Evolutionary conservation across 371 early-diverging fungal genomes (phyloP), one percentile per base, ranked within the genome.

Genomic region (Actinomortierella wolfii): DNA sequence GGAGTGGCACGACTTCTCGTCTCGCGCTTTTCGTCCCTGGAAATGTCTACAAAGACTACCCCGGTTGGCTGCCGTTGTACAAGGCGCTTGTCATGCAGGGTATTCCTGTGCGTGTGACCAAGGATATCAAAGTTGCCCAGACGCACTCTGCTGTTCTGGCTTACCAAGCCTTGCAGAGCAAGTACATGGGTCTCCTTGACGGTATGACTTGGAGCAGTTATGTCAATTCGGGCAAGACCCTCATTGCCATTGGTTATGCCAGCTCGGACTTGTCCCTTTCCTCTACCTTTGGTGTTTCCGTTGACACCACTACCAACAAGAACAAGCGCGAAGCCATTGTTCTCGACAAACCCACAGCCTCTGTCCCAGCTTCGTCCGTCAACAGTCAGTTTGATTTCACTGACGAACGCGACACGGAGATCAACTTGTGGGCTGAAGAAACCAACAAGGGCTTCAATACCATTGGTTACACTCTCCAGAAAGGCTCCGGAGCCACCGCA

Each of bases 11-110:
- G 0, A 47, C 64, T 13, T 64, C 64, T 11, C 58, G 64, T 13
- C 41, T 64, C 29, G 57, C 64, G 20, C 55, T 64, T 39, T 64
- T 47, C n/a, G 58, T 64, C 34, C 64, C 64, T 1, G 50, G 50
- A 13, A 54, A 14, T 5, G 54, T 58, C 15, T 58, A 57, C 58
- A 57, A 53, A n/a, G 56, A 62, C 39, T 62, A 62, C 20, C 64
- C 64, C 15, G 64, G 54, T 18, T 64, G 64, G 64, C 18, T 64
- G 20, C 21, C 64, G 11, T 24, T 57, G 13, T 64, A 64, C 54
- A 64, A 64, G 47, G 59, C 58, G 9, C 58, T 64, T 34, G 58
- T 64, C 48, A 51, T 64, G 14, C 57, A 58, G 17, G 64, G 64
- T 15, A 57, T 64, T 46, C 64, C 64, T 3, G 59, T 58, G 13